Conservation (phyloP, 257 asterid species). For the Solanum lignicaule region DNA sequence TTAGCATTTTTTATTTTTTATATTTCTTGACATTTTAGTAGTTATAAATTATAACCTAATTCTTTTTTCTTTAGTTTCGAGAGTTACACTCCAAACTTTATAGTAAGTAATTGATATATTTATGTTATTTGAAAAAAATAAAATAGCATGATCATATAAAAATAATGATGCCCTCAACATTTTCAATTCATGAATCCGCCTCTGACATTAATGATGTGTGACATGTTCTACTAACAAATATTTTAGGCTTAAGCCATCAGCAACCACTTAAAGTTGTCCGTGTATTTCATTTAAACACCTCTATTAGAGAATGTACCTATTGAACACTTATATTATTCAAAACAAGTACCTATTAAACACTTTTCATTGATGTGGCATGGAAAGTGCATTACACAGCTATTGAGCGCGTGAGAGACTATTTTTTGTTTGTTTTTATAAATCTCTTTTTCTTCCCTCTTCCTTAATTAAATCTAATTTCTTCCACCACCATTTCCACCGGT, state of each 20-base stretch:
- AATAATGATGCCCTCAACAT: background rate
- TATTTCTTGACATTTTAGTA: background rate
- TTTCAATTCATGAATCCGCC: no score
- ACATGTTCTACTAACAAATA: background rate
- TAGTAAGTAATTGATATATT: background rate
- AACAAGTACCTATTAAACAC: background rate
- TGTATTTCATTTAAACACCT: background rate
- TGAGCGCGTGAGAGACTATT: background rate
- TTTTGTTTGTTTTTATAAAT: no score
- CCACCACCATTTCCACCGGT: background rate
- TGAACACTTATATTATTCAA: background rate
- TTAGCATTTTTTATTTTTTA: background rate
- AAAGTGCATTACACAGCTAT: background rate
- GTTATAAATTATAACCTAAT: no score
- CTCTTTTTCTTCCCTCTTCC: background rate
- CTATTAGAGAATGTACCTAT: background rate
- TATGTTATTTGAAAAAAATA: background rate
- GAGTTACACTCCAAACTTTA: background rate
- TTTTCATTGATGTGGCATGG: background rate
- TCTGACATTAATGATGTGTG: background rate
- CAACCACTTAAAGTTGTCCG: background rate
- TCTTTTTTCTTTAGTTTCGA: background rate
- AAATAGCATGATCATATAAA: background rate
- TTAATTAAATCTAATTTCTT: no score
- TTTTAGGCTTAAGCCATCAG: background rate